phyloP scores from a whole-genome alignment of 2,329 filamentous ascomycete genomes.

The Exophiala mesophila region DNA sequence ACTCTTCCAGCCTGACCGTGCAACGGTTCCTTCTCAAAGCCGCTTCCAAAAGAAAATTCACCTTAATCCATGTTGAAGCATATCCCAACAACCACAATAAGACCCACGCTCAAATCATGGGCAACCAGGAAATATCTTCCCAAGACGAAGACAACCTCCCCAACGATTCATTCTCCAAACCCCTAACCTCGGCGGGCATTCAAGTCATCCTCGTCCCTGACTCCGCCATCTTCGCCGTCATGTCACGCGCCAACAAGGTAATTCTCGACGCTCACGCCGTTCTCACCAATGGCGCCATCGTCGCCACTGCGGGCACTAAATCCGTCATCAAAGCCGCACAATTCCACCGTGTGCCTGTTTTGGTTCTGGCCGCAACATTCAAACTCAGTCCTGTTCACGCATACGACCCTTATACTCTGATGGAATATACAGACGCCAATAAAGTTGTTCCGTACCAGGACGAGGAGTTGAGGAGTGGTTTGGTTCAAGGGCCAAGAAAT shows the following conservation, averaged over 20 bases:
- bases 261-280: constrained; percentile 84
- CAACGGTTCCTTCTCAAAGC: constrained; percentile 86
- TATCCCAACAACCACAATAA: constrained; percentile 64
- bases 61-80: constrained; percentile 74
- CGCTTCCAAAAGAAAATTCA: constrained; percentile 85
- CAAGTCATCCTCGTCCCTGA: constrained; percentile 80
- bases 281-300: constrained; percentile 78
- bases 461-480: constrained; percentile 64
- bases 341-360: constrained; percentile 74
- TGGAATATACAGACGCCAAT: constrained; percentile 80
- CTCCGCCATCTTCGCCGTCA: constrained; percentile 82
- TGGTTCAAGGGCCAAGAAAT: constrained; percentile 68
- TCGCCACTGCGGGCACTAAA: constrained; percentile 77
- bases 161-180: constrained; percentile 63
- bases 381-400: constrained; percentile 88
- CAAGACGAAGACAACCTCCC: constrained; percentile 40
- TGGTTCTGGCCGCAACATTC: constrained; percentile 87
- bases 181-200: constrained; percentile 71
- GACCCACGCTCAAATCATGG: constrained; percentile 59
- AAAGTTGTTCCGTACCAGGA: constrained; percentile 73
- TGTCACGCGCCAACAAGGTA: constrained; percentile 93
- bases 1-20: constrained; percentile 79
- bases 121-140: constrained; percentile 38
- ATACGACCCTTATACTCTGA: constrained; percentile 72
- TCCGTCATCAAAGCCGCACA: constrained; percentile 81